Conservation (phyloP, 768 basidiomycete species). For the Gloeophyllum trabeum region DNA sequence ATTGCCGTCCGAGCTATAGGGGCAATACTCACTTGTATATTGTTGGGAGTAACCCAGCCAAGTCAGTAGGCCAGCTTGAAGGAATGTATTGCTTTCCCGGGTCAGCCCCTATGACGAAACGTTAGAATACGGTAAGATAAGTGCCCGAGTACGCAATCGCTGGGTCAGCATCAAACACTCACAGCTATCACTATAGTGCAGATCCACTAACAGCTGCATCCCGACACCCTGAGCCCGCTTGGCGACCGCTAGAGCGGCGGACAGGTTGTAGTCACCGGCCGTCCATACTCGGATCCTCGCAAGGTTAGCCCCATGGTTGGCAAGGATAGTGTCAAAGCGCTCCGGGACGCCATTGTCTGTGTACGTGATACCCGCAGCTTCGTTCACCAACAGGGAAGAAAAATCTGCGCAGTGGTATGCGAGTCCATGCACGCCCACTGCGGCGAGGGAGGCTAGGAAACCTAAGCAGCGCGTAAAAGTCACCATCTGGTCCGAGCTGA, state of each 20-base stretch:
- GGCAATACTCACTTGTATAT: conserved; percentile 33
- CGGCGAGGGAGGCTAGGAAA: neutral
- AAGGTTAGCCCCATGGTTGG: conserved; percentile 41
- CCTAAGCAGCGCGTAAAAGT: too few species aligned
- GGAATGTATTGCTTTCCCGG: conserved; percentile 53
- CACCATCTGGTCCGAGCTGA: too few species aligned
- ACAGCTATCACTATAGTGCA: conserved; percentile 59
- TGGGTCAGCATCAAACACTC: conserved; percentile 10
- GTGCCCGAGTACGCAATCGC: too few species aligned
- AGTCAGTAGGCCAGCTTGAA: conserved; percentile 36
- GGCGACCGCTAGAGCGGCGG: conserved; percentile 39
- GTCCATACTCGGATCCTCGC: conserved; percentile 57
- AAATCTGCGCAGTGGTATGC: neutral
- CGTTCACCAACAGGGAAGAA: neutral
- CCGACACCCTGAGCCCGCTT: conserved; percentile 46
- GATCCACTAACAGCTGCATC: conserved; percentile 41
- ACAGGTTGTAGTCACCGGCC: conserved; percentile 42
- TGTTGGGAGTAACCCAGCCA: conserved; percentile 41
- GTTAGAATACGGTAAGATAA: too few species aligned
- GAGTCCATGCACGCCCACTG: too few species aligned
- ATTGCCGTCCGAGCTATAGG: neutral
- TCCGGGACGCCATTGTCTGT: conserved; percentile 24
- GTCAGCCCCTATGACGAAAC: conserved; percentile 46
- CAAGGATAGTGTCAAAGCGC: conserved; percentile 41
- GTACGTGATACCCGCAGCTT: conserved; percentile 28